phyloP scores from a whole-genome alignment of 2,329 filamentous ascomycete species.

The Ophiocordyceps camponoti-saundersi region DNA sequence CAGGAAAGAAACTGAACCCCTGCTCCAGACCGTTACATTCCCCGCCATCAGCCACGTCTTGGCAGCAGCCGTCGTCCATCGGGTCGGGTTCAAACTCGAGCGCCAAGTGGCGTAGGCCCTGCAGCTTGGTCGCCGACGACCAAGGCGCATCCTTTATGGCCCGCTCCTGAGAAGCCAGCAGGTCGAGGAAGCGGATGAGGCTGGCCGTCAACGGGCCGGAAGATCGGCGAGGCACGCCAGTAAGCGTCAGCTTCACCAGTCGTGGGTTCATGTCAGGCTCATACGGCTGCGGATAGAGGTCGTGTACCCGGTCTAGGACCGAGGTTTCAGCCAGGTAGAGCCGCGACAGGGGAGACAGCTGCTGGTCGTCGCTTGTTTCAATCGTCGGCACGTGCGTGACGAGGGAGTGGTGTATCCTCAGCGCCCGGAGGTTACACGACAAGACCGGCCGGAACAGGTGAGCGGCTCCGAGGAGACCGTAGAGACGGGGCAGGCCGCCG shows the following conservation, averaged over 20 bases:
- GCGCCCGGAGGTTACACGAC: slow-evolving; percentile 31
- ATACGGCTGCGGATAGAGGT: slow-evolving; percentile 29
- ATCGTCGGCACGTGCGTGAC: slow-evolving; percentile 37
- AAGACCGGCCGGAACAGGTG: slow-evolving; percentile 34
- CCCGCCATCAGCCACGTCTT: slow-evolving; percentile 19
- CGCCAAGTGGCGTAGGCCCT: slow-evolving; percentile 33
- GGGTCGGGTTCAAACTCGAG: slow-evolving; percentile 35
- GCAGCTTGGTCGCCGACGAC: slow-evolving; percentile 21
- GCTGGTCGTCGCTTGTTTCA: slow-evolving; percentile 11
- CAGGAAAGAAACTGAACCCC: slow-evolving; percentile 27
- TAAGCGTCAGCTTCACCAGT: slow-evolving; percentile 33
- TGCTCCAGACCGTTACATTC: slow-evolving; percentile 22
- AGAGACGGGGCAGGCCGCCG: slow-evolving; percentile 15
- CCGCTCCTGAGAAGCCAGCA: slow-evolving; percentile 30
- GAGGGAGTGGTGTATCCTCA: slow-evolving; percentile 42
- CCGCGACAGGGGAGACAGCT: slow-evolving; percentile 17
- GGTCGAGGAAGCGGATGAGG: slow-evolving; percentile 28
- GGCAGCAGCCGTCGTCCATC: slow-evolving; percentile 16
- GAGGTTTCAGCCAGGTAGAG: slow-evolving; percentile 26
- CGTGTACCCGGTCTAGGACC: slow-evolving; percentile 23
- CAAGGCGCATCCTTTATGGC: slow-evolving; percentile 18
- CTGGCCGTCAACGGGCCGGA: slow-evolving; percentile 29
- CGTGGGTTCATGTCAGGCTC: slow-evolving; percentile 40
- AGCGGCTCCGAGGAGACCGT: slow-evolving; percentile 25
- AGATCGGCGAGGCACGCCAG: slow-evolving; percentile 35